Base-by-base conservation (phyloP, 2,329 filamentous ascomycete genomes). In the Claviceps sp. region DNA sequence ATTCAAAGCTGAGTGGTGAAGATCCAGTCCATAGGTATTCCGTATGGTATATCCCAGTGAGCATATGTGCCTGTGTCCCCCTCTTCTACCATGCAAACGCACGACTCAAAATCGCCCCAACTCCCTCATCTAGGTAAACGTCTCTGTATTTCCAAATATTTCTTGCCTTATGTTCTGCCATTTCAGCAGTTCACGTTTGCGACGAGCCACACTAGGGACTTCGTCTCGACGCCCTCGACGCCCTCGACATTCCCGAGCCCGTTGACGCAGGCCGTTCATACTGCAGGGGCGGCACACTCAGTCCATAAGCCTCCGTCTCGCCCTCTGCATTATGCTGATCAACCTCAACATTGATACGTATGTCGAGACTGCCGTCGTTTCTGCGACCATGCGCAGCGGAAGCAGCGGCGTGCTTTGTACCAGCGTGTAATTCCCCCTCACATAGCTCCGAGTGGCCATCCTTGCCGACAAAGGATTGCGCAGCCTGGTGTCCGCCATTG, bases 321-420 rank as follows among this genome's bases (percentile, higher is more conserved):
- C 93, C 93, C 38, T 86, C 75, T 2, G 81, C 81, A 64, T 97
- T 82, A 60, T 85, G 82, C 63, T 95, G 87, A 64, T 90, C 82
- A 56, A 91, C 81, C 69, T 98, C 93, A 57, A 96, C 83, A 53
- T 89, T 85, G 60, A 98, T 80, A 52, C 82, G 83, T 48, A 97
- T 81, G 60, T 96, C 88, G 4, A 98, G 75, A 9, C 79, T 72
- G 60, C 77, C 75, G 70, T 84, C 73, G 65, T 75, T 63, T 59
- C 70, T 67, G 65, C 72, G 67, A 57, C 84, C 71, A 67, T 83
- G 67, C 61, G 78, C 63, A 55, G 62, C 60, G n/a, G 69, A 64
- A 0, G 88, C 85, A 13, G 89, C 86, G 53, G 79, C 81, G 70
- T 96, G 89, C 34, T 70, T 72, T 0, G 88, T 89, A 3, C 91